phyloP scores from a whole-genome alignment of 1,139 yeast genomes.

The Kodamaea anthophila region DNA sequence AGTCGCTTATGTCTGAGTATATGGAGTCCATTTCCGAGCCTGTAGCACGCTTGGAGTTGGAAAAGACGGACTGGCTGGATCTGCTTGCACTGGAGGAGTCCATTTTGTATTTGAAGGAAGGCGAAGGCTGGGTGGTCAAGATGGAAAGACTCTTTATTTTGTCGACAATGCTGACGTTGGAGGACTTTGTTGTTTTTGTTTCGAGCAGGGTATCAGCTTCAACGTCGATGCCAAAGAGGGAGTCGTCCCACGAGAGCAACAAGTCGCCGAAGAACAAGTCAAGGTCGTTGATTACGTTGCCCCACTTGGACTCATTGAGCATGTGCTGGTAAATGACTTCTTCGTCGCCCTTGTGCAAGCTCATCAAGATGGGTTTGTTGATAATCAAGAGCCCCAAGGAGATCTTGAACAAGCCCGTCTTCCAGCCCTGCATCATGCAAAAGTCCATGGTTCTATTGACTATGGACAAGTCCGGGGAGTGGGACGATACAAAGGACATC shows the following conservation, averaged over 20 bases:
- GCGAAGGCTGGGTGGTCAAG: slow-evolving; percentile 8
- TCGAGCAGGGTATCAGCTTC: slow-evolving; percentile 6
- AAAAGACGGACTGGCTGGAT: slow-evolving; percentile 19
- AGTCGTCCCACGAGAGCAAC: slow-evolving; percentile 33
- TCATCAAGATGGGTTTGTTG: slow-evolving; percentile 47
- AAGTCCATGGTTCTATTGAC: slow-evolving; percentile 50
- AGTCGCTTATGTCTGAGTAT: slow-evolving; percentile 24
- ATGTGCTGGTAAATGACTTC: slow-evolving; percentile 59
- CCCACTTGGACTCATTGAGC: slow-evolving; percentile 51
- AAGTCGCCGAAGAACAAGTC: slow-evolving; percentile 37
- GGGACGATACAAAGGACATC: slow-evolving; percentile 57
- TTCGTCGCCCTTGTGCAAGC: slow-evolving; percentile 44
- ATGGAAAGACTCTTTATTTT: slow-evolving; percentile 13
- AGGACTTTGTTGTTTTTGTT: slow-evolving; percentile 3
- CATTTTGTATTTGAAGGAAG: slow-evolving; percentile 9
- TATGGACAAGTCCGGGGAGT: slow-evolving; percentile 49
- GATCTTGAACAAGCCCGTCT: slow-evolving; percentile 54
- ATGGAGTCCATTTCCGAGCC: slow-evolving; percentile 24
- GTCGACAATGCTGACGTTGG: slow-evolving; percentile 11
- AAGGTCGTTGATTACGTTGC: slow-evolving; percentile 44
- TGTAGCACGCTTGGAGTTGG: slow-evolving; percentile 11
- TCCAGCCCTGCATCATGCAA: slow-evolving; percentile 60
- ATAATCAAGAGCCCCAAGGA: slow-evolving; percentile 50
- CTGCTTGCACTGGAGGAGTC: slow-evolving; percentile 11
- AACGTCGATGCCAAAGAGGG: slow-evolving; percentile 16